Percentiles rank a stretch among this genome's conserved stretches.
Evolutionary conservation across 2,329 filamentous ascomycete genomes (phyloP).

Genomic region (Ascochyta viciae-villosae): DNA sequence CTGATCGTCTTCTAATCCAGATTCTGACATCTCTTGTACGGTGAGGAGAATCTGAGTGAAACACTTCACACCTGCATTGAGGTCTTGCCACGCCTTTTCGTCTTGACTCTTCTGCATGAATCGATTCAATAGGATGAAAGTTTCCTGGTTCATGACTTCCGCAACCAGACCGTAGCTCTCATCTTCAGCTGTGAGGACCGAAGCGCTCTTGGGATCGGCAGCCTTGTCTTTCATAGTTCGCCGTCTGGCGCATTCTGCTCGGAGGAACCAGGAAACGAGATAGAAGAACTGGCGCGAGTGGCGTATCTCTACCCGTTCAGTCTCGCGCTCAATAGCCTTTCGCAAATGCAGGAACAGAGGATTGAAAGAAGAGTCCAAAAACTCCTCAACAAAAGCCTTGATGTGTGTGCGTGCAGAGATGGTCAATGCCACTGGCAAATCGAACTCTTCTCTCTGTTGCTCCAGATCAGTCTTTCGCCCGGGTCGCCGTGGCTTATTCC

Average conservation of each 20-base stretch:
- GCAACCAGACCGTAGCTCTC: slow-evolving; percentile 88
- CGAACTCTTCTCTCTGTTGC: slow-evolving; percentile 68
- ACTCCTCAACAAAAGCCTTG: slow-evolving; percentile 85
- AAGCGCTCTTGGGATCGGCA: slow-evolving; percentile 53
- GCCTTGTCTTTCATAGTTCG: slow-evolving; percentile 61
- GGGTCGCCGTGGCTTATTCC: slow-evolving; percentile 75
- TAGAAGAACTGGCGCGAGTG: slow-evolving; percentile 92
- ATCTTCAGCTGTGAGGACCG: slow-evolving; percentile 57
- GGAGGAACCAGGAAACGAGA: slow-evolving; percentile 88
- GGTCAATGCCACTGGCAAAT: slow-evolving; percentile 73
- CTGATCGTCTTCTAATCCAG: slow-evolving; percentile 86
- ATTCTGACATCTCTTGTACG: slow-evolving; percentile 89
- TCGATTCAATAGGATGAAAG: slow-evolving; percentile 86
- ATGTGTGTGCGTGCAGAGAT: slow-evolving; percentile 77
- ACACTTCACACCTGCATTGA: slow-evolving; percentile 88
- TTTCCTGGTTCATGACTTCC: slow-evolving; percentile 90
- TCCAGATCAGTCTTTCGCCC: slow-evolving; percentile 51
- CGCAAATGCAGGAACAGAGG: slow-evolving; percentile 82
- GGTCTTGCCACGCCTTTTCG: slow-evolving; percentile 83
- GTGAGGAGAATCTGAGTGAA: slow-evolving; percentile 94
- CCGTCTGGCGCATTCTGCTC: slow-evolving; percentile 79
- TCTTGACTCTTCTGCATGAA: slow-evolving; percentile 81
- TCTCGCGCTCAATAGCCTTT: slow-evolving; percentile 89
- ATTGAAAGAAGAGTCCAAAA: slow-evolving; percentile 94
- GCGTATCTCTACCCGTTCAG: slow-evolving; percentile 76